Evolutionary conservation across 768 basidiomycete species (phyloP).

Genomic region (Leucocoprinus birnbaumii): DNA sequence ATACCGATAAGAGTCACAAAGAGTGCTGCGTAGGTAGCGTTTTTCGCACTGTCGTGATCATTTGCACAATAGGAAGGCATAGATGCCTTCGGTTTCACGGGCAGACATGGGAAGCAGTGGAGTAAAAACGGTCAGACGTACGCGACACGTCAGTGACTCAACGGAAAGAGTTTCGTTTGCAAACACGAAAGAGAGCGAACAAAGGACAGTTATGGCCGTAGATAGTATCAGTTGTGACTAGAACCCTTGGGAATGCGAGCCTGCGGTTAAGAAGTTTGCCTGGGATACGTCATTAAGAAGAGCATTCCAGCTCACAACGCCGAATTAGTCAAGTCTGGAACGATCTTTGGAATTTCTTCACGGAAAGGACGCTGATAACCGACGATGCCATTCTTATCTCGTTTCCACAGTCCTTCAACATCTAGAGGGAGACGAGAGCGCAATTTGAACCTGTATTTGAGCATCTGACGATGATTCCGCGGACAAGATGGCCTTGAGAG

Average conservation of each 20-base stretch:
- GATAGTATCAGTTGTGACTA: neutral
- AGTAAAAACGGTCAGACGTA: neutral
- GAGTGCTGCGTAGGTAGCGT: neutral
- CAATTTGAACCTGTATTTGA: neutral
- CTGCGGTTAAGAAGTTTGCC: neutral
- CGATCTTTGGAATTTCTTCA: neutral
- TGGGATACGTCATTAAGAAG: neutral
- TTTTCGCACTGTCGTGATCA: neutral
- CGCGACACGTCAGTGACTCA: neutral
- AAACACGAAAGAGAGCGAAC: neutral
- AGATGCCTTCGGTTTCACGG: neutral
- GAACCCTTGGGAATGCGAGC: neutral
- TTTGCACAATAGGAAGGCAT: neutral
- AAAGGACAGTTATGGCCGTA: neutral
- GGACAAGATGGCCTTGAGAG: neutral
- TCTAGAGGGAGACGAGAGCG: neutral
- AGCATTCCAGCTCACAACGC: slow-evolving; percentile 7
- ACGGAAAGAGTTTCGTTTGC: neutral
- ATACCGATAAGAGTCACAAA: neutral
- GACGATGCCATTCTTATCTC: neutral
- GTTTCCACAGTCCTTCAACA: neutral
- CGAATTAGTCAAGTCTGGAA: slow-evolving; percentile 6
- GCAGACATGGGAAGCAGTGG: slow-evolving; percentile 5
- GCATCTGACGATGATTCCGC: slow-evolving; percentile 1
- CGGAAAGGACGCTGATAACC: slow-evolving; percentile 7